Conservation (phyloP, 371 early-diverging fungal species). For the Syncephalastrum contaminatum region DNA sequence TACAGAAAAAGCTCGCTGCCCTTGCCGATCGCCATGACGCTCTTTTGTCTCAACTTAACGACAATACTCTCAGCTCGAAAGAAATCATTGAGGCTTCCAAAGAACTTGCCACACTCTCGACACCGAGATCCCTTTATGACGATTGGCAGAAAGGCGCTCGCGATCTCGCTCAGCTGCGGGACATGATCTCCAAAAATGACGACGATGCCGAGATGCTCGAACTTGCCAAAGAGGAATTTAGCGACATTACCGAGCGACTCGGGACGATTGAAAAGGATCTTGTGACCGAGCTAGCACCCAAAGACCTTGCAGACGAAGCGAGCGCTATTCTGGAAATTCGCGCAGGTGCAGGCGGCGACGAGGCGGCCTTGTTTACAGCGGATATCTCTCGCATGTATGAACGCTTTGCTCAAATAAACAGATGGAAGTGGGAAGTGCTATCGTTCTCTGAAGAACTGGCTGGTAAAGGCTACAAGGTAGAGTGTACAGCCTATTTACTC, state of each 20-base stretch:
- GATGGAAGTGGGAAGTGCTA: constrained; percentile 73
- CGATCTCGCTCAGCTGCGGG: constrained; percentile 31
- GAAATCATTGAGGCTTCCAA: constrained; percentile 36
- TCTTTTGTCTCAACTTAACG: constrained; percentile 28
- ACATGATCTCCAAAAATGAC: constrained; percentile 17
- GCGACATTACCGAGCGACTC: constrained; percentile 29
- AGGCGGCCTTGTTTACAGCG: constrained; percentile 76
- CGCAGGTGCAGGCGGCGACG: constrained; percentile 84
- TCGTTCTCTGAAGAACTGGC: constrained; percentile 53
- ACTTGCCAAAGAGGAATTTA: constrained; percentile 59
- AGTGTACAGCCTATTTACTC: background rate
- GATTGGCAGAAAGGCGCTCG: constrained; percentile 33
- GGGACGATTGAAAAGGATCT: constrained; percentile 44
- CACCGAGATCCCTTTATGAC: constrained; percentile 27
- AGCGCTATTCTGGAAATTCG: constrained; percentile 81
- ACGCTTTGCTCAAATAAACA: constrained; percentile 55
- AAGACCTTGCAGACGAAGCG: constrained; percentile 67
- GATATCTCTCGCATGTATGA: constrained; percentile 82
- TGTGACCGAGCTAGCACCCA: constrained; percentile 54
- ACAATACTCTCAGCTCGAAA: constrained; percentile 16
- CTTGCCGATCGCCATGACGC: constrained; percentile 38
- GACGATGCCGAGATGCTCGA: constrained; percentile 52
- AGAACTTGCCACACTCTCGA: constrained; percentile 30
- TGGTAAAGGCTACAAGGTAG: constrained; percentile 61
- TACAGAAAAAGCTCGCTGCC: constrained; percentile 26